phyloP scores from a whole-genome alignment of 1,284 basidiomycete genomes.

The Trichosporon inkin region DNA sequence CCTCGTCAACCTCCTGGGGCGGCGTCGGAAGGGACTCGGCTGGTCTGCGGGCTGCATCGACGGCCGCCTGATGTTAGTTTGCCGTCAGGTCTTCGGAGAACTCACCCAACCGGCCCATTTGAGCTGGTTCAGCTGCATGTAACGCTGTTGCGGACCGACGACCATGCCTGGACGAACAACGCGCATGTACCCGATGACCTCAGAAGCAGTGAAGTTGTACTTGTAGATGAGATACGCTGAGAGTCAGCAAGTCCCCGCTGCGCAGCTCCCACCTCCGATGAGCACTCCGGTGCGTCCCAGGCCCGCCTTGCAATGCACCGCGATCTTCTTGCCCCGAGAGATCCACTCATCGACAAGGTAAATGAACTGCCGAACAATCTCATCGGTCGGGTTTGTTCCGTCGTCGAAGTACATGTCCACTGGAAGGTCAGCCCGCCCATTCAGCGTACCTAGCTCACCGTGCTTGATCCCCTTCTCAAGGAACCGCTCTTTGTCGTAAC shows the following conservation, averaged over 20 bases:
- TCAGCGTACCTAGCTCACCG: constrained; percentile 13
- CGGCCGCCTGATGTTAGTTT: constrained; percentile 52
- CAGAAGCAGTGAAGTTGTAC: constrained; percentile 96
- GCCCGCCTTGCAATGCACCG: constrained; percentile 66
- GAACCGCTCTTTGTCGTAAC: constrained; percentile 81
- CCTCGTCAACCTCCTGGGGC: constrained; percentile 25
- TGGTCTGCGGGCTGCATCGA: constrained; percentile 55
- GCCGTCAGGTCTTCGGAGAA: constrained; percentile 58
- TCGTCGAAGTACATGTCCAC: constrained; percentile 88
- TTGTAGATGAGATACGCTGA: constrained; percentile 95
- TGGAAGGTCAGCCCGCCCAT: constrained; percentile 3
- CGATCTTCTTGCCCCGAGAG: constrained; percentile 67
- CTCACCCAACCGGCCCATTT: constrained; percentile 91
- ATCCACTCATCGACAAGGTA: constrained; percentile 75
- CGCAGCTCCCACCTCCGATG: constrained; percentile 60
- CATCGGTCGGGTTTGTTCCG: constrained; percentile 75
- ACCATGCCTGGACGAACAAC: constrained; percentile 88
- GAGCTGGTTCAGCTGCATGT: constrained; percentile 91
- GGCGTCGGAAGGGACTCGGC: constrained; percentile 51
- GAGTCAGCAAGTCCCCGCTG: constrained; percentile 22
- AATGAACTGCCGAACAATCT: constrained; percentile 88
- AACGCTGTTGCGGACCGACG: constrained; percentile 78
- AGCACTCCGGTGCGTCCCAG: constrained; percentile 65
- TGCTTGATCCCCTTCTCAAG: constrained; percentile 83
- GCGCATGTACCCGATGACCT: constrained; percentile 97